These are phyloP conservation scores for Panicum miliaceum DNA, from an alignment of 176 grass and related monocot species.

Conservation along the genomic window DNA sequence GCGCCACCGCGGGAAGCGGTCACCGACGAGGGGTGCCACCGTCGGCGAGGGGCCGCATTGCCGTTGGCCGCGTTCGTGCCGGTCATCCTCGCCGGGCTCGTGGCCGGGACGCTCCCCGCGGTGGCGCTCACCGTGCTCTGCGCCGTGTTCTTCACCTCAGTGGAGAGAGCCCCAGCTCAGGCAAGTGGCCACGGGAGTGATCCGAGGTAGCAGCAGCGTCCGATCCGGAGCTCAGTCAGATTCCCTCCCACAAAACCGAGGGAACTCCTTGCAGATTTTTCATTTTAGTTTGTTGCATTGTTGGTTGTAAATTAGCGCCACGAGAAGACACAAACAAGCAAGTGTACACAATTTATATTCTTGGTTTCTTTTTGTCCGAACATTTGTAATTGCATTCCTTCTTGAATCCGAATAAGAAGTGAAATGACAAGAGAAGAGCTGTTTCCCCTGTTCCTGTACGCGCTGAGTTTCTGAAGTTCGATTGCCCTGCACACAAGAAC, in stretches of 20 bases:
- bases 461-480: background rate
- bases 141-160: slow-evolving; percentile 43
- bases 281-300: background rate
- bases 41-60: slow-evolving; percentile 10
- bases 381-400: slow-evolving; percentile 33
- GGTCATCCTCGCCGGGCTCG: slow-evolving; percentile 67
- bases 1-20: background rate
- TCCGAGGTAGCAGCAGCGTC: slow-evolving; percentile 13
- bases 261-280: slow-evolving; percentile 6
- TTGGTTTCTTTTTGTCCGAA: background rate
- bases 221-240: background rate
- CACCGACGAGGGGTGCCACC: background rate
- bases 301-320: slow-evolving; percentile 31
- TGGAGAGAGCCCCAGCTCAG: background rate
- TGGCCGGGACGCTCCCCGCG: slow-evolving; percentile 65
- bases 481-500: background rate
- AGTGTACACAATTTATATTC: background rate
- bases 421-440: background rate
- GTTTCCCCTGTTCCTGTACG: background rate
- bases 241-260: slow-evolving; percentile 9
- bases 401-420: slow-evolving; percentile 36
- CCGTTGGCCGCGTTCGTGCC: slow-evolving; percentile 37
- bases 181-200: background rate
- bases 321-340: background rate
- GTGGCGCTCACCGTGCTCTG: slow-evolving; percentile 59